phyloP scores from a whole-genome alignment of 805 yeast genomes.

The Metschnikowia dekortorum region DNA sequence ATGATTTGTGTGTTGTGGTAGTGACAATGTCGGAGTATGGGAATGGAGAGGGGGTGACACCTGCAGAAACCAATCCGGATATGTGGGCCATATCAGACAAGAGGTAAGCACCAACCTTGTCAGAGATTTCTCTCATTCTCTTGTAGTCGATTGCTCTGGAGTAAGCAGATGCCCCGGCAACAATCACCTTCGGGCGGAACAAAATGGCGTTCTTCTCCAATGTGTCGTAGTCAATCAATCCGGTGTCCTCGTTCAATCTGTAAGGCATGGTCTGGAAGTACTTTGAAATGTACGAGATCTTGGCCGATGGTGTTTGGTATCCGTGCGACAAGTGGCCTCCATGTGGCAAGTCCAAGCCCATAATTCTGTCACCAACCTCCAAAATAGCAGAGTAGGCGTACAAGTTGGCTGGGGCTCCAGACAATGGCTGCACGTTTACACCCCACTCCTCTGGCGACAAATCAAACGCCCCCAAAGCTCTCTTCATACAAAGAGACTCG shows the following conservation, averaged over 20 bases:
- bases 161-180: constrained; percentile 97
- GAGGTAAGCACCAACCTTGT: constrained; percentile 88
- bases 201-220: constrained; percentile 76
- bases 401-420: constrained; percentile 96
- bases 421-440: constrained; percentile 90
- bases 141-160: constrained; percentile 85
- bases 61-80: constrained; percentile 93
- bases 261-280: constrained; percentile 98
- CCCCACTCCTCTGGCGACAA: constrained; percentile 87
- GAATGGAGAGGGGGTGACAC: constrained; percentile 90
- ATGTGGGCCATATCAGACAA: constrained; percentile 97
- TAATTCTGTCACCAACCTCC: constrained; percentile 86
- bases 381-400: constrained; percentile 86
- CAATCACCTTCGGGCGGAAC: constrained; percentile 91
- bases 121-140: constrained; percentile 87
- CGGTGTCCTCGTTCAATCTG: constrained; percentile 80
- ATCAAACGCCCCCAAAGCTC: constrained; percentile 83
- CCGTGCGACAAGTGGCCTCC: constrained; percentile 99
- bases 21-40: constrained; percentile 93
- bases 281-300: constrained; percentile 87
- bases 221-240: constrained; percentile 86
- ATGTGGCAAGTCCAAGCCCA: constrained; percentile 97
- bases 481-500: constrained; percentile 82
- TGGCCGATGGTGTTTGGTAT: constrained; percentile 84
- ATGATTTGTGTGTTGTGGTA: constrained; percentile 94